Evolutionary conservation across 1,284 basidiomycete species (phyloP).

Genomic region (Leccinum brunneo-olivaceum): DNA sequence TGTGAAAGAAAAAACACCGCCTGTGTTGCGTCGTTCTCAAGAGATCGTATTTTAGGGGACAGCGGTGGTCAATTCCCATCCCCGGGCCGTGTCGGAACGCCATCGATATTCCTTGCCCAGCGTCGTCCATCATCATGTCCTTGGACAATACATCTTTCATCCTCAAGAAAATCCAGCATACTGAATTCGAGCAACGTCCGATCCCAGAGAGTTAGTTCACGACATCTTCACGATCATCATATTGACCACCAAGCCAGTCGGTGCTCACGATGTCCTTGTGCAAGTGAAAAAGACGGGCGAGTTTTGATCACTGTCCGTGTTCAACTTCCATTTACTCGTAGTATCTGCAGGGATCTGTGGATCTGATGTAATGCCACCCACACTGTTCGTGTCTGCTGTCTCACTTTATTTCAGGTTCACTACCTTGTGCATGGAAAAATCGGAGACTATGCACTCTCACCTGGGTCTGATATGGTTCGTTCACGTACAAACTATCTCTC

Average conservation of each 20-base stretch:
- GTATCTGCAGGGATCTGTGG: constrained; percentile 72
- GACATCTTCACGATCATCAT: constrained; percentile 3
- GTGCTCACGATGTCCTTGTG: constrained; percentile 78
- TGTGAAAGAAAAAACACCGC: constrained; percentile 20
- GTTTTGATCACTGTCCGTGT: constrained; percentile 17
- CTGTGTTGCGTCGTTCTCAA: no score
- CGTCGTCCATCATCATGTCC: constrained; percentile 39
- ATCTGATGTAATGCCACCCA: constrained; percentile 58
- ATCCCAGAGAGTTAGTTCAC: constrained; percentile 61
- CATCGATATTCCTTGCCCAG: no score
- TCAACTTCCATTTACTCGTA: constrained; percentile 1
- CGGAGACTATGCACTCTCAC: constrained; percentile 68
- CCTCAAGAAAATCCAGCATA: constrained; percentile 65
- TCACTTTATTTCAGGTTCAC: constrained; percentile 48
- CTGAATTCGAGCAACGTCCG: constrained; percentile 70
- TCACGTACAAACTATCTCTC: constrained; percentile 1
- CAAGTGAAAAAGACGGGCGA: constrained; percentile 87
- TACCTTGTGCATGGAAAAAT: constrained; percentile 73
- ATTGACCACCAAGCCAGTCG: constrained; percentile 38
- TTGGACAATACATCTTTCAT: constrained; percentile 75
- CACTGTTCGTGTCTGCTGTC: constrained; percentile 1
- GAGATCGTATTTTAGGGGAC: no score
- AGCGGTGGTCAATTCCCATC: no score
- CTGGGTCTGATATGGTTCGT: constrained; percentile 62
- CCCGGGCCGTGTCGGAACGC: no score